phyloP scores from a whole-genome alignment of 192 early-diverging fungal genomes.

The Podila horticola region DNA sequence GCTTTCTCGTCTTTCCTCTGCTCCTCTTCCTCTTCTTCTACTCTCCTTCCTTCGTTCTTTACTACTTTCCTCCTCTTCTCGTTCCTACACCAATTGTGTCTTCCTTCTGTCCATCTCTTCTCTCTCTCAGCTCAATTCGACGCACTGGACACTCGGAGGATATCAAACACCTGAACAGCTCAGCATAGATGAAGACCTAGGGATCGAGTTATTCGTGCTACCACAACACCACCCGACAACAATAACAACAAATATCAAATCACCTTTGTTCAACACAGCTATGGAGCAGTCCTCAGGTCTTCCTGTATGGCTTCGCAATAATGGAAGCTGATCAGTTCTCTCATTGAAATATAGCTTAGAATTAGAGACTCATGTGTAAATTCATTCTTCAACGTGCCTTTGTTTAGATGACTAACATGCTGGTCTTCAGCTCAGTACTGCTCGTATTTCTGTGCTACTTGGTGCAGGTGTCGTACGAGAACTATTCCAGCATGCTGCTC shows the following conservation, averaged over 20 bases:
- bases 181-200: too few relatives aligned
- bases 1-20: not conserved
- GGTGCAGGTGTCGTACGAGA: slow-evolving; percentile 39
- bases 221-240: not conserved
- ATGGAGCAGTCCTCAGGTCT: slow-evolving; percentile 29
- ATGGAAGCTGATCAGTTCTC: not conserved
- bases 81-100: not conserved
- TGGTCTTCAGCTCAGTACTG: slow-evolving; percentile 37
- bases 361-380: not conserved
- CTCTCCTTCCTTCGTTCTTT: not conserved
- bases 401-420: slow-evolving; percentile 42
- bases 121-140: not conserved
- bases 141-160: not conserved
- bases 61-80: not conserved
- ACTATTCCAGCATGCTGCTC: slow-evolving; percentile 38
- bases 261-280: not conserved
- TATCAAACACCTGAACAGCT: too few relatives aligned
- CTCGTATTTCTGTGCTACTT: slow-evolving; percentile 38
- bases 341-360: not conserved
- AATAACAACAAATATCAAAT: not conserved
- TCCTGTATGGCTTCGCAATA: slow-evolving; percentile 6
- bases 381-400: not conserved
- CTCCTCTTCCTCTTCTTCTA: slow-evolving; percentile 7
- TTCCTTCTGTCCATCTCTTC: not conserved
- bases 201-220: too few relatives aligned